Conservation (phyloP, 148 eudicot genomes). For the Rhododendron kiyosumense region DNA sequence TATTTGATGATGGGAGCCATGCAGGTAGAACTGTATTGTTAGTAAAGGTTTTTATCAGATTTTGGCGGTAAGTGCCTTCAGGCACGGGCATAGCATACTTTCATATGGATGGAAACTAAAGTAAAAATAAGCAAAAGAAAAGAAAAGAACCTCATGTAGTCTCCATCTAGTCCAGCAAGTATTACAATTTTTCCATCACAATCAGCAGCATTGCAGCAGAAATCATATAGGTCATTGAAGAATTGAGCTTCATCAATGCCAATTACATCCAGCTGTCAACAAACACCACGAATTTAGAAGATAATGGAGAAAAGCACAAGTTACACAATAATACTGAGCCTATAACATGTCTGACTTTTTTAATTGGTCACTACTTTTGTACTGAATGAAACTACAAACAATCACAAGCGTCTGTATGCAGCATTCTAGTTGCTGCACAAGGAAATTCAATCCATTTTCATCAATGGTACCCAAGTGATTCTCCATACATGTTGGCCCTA, state of each 20-base stretch:
- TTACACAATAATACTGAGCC: not conserved
- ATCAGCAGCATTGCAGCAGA: slow-evolving; percentile 83
- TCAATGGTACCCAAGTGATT: not conserved
- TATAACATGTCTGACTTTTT: not conserved
- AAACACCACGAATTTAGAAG: not conserved
- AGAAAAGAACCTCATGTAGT: slow-evolving; percentile 64
- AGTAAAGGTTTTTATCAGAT: not conserved
- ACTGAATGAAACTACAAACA: not conserved
- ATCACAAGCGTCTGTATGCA: not conserved
- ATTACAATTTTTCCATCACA: slow-evolving; percentile 63
- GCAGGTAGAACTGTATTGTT: not conserved
- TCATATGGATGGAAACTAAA: not conserved
- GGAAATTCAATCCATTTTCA: not conserved
- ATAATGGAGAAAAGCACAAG: too few relatives aligned
- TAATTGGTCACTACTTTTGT: not conserved
- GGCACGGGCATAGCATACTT: not conserved
- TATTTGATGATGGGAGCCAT: not conserved
- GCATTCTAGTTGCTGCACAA: not conserved
- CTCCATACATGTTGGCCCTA: not conserved
- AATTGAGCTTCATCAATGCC: slow-evolving; percentile 95
- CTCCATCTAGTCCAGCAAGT: slow-evolving; percentile 90
- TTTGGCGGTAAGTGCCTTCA: not conserved
- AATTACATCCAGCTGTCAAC: slow-evolving; percentile 71
- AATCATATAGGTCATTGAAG: slow-evolving; percentile 76
- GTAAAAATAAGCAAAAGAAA: not conserved